Base-by-base conservation (phyloP, 805 yeast genomes). In the Torulaspora indica region DNA sequence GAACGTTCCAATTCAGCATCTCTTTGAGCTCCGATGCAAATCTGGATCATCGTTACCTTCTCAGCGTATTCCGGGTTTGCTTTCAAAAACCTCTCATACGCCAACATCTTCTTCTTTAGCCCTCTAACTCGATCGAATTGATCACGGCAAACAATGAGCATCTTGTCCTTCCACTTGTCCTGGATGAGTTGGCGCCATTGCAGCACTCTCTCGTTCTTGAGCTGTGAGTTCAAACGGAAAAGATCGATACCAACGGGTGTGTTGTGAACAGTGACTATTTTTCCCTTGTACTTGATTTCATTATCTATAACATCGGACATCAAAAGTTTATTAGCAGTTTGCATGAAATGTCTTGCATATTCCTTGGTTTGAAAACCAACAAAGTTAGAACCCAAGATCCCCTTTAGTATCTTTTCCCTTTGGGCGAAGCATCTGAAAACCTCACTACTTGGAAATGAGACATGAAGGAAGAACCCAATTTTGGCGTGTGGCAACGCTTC, bases 361-460 rank as follows among this genome's bases (percentile, higher is more conserved):
- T 93, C 98, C 23, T 81, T 81, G 8, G 91, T 90, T 64, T 93
- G 98, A 70, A 93, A 90, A 2, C 90, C 81, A 36, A 93, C 76
- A 46, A 84, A 78, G 59, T 87, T 88, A 1, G 98, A 89, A 9
- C 96, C 98, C 24, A 93, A 69, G 68, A 91, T 73, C 15, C 98
- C 98, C 48, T 76, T 73, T 12, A 93, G 69, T 10, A 93, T 72
- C 9, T 76, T 76, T 39, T 78, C 80, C 56, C 98, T 75, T 56
- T 88, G 93, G 1, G 98, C 96, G 49, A 91, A 76, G 57, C 97
- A 90, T 52, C 98, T 75, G 67, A 90, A 93, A 2, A 91, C 96
- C 63, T 91, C 98, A 45, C 91, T 81, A 3, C 96, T 85, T 7
- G 98, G 98, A 70, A 91, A 91, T 1, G 98, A 85, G 10, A 91